These are phyloP conservation scores for Amoebophrya sp. DNA, from an alignment of 169 alveolate species.

Conservation along the genomic window DNA sequence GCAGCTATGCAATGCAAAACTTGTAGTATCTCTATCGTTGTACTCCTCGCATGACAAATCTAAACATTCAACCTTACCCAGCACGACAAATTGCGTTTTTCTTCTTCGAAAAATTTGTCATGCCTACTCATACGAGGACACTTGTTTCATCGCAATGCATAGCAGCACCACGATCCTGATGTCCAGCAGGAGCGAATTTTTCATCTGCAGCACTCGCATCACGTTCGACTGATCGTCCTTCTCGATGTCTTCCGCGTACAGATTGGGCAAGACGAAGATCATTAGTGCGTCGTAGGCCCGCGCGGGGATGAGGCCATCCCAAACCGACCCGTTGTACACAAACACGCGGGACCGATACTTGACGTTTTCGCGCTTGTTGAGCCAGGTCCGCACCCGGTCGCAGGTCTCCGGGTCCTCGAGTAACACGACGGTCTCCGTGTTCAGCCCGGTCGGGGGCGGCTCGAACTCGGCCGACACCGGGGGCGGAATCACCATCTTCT, in stretches of 20 bases:
- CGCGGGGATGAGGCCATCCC: not conserved
- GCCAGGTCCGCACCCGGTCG: not conserved
- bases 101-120: no score
- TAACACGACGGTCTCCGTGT: not conserved
- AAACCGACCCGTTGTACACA: not conserved
- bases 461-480: constrained; percentile 10
- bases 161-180: not conserved
- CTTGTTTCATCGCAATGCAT: not conserved
- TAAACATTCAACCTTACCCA: no score
- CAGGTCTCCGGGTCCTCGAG: not conserved
- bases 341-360: not conserved
- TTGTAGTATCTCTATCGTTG: no score
- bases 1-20: not conserved
- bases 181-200: not conserved
- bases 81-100: no score
- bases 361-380: not conserved
- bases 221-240: not conserved
- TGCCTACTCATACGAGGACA: no score
- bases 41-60: no score
- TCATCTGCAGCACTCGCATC: constrained; percentile 15
- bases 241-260: not conserved
- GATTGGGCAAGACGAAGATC: constrained; percentile 12
- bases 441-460: not conserved
- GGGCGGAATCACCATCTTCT: not conserved
- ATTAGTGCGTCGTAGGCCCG: not conserved